Conservation (phyloP, 192 early-diverging fungal genomes). For the Rhizophagus sp. region DNA sequence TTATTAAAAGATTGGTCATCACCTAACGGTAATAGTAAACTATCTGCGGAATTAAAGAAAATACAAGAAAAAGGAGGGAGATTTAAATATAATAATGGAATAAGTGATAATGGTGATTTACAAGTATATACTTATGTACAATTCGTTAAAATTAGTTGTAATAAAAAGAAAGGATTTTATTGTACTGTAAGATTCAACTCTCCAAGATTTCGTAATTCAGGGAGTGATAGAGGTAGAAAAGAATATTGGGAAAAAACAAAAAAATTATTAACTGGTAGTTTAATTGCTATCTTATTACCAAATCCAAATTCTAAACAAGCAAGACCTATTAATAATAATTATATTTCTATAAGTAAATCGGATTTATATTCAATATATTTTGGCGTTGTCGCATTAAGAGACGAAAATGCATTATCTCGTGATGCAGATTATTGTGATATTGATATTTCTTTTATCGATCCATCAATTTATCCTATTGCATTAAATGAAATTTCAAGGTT, state of each 20-base stretch:
- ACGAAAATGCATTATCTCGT: conserved; percentile 33
- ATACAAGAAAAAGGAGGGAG: neutral
- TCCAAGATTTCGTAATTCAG: too few relatives aligned
- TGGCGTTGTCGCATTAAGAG: conserved; percentile 40
- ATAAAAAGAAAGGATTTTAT: too few relatives aligned
- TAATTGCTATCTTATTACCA: conserved; percentile 44
- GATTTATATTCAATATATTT: conserved; percentile 5
- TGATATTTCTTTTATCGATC: conserved; percentile 37
- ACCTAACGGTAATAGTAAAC: too few relatives aligned
- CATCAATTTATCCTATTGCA: conserved; percentile 31
- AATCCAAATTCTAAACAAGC: neutral
- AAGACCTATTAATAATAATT: neutral
- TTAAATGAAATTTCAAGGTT: conserved; percentile 3
- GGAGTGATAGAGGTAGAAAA: too few relatives aligned
- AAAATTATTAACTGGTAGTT: conserved; percentile 30
- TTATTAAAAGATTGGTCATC: conserved; percentile 14
- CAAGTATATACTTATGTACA: too few relatives aligned
- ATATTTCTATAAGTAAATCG: neutral
- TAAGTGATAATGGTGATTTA: too few relatives aligned
- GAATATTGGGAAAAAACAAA: too few relatives aligned
- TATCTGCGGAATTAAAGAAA: neutral
- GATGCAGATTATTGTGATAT: conserved; percentile 12
- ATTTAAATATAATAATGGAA: too few relatives aligned
- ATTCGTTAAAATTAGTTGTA: too few relatives aligned
- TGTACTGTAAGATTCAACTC: too few relatives aligned